phyloP scores from a whole-genome alignment of 106 monocot genomes.

The Apostasia shenzhenica region DNA sequence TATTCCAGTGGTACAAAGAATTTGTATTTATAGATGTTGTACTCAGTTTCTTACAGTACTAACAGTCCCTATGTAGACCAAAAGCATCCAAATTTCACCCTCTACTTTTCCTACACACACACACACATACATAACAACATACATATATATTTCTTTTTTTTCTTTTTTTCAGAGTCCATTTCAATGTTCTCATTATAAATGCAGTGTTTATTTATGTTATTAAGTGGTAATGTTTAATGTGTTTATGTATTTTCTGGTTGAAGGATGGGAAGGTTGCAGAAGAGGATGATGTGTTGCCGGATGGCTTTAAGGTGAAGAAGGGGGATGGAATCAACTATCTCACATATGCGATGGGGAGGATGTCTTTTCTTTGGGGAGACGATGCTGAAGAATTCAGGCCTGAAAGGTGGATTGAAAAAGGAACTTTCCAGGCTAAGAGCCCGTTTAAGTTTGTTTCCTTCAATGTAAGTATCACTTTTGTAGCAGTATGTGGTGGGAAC shows the following conservation, averaged over 20 bases:
- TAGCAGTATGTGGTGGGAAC: no score
- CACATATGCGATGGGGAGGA: conserved; percentile 41
- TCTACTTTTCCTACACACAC: no score
- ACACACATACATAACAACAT: no score
- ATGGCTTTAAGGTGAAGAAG: conserved; percentile 36
- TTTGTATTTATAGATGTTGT: no score
- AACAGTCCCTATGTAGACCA: no score
- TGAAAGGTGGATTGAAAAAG: conserved; percentile 33
- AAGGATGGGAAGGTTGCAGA: conserved; percentile 25
- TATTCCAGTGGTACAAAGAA: conserved; percentile 28
- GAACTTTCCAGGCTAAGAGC: conserved; percentile 22
- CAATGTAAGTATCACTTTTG: conserved; percentile 13
- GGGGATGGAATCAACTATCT: conserved; percentile 31
- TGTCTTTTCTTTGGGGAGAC: conserved; percentile 35
- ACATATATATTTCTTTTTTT: no score
- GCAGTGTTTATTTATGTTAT: no score
- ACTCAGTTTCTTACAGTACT: no score
- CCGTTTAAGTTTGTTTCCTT: conserved; percentile 39
- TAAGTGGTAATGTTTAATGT: no score
- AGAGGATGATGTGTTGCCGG: conserved; percentile 33
- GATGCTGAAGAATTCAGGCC: conserved; percentile 40
- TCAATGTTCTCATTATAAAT: no score
- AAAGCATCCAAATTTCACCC: no score
- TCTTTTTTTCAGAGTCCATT: no score
- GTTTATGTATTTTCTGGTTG: neutral